phyloP scores from a whole-genome alignment of 495 filamentous ascomycete genomes.

The Penicillium goetzii region DNA sequence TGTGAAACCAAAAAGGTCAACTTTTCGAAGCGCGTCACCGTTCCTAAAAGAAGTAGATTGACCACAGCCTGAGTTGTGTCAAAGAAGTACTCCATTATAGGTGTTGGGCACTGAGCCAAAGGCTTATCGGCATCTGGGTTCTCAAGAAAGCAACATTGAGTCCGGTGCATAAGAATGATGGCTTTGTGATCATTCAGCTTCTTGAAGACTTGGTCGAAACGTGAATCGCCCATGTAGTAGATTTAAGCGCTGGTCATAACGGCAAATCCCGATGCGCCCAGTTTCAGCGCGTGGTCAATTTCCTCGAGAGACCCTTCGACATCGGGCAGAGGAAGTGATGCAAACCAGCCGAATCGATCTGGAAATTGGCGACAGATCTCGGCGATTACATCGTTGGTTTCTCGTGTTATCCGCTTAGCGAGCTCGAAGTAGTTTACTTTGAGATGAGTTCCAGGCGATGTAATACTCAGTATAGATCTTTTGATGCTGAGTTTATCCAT shows the following conservation, averaged over 20 bases:
- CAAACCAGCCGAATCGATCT: slow-evolving; percentile 8
- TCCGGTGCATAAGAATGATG: slow-evolving; percentile 12
- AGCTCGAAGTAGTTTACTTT: slow-evolving; percentile 1
- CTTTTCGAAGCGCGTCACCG: slow-evolving; percentile 7
- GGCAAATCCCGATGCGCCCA: slow-evolving; percentile 8
- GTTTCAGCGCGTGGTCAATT: slow-evolving; percentile 11
- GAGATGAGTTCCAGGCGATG: slow-evolving; percentile 12
- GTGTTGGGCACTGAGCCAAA: slow-evolving; percentile 8
- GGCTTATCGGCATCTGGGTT: slow-evolving; percentile 6
- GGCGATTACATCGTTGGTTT: not conserved
- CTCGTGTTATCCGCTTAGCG: not conserved
- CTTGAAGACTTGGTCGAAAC: slow-evolving; percentile 10
- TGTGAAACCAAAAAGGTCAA: slow-evolving; percentile 11
- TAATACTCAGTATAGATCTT: slow-evolving; percentile 10
- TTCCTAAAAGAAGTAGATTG: slow-evolving; percentile 9
- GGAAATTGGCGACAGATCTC: slow-evolving; percentile 1
- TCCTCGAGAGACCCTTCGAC: slow-evolving; percentile 13
- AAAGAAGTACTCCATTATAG: slow-evolving; percentile 10
- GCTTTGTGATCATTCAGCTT: slow-evolving; percentile 7
- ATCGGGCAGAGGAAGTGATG: slow-evolving; percentile 4
- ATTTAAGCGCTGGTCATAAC: slow-evolving; percentile 9
- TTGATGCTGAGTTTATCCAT: slow-evolving; percentile 13
- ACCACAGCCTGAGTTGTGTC: slow-evolving; percentile 10
- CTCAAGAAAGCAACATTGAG: slow-evolving; percentile 11
- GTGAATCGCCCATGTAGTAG: slow-evolving; percentile 11